A percentile compares a stretch with the other conserved stretches of the same genome.
Evolutionary conservation across 1,139 yeast genomes (phyloP).

Genomic region (Taphrina pruni): DNA sequence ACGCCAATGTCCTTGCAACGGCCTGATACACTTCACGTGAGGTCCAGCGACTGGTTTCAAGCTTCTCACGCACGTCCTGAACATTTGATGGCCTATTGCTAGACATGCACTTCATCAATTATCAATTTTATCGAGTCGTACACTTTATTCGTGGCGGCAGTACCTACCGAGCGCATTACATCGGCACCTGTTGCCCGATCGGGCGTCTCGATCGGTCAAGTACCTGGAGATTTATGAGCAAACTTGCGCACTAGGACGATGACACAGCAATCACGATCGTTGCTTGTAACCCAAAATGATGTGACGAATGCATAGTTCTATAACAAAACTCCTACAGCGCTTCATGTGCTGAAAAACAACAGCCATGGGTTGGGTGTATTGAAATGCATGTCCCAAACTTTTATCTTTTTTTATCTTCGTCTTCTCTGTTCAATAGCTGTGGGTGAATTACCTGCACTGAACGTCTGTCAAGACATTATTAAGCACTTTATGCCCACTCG

Average conservation of each 20-base stretch:
- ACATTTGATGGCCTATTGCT: neutral
- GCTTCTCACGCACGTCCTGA: constrained; percentile 7
- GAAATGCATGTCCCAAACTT: constrained; percentile 24
- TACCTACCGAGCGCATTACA: neutral
- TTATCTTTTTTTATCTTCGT: neutral
- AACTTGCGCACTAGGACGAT: neutral
- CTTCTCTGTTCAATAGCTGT: no score
- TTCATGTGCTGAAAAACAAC: constrained; percentile 18
- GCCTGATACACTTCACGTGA: neutral
- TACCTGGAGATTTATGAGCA: neutral
- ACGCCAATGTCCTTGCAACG: neutral
- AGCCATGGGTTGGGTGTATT: constrained; percentile 37
- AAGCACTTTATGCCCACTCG: constrained; percentile 33
- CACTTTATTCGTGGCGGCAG: constrained; percentile 4
- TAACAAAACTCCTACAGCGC: constrained; percentile 35
- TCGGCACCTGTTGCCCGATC: neutral
- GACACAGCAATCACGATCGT: no score
- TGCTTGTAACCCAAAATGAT: neutral
- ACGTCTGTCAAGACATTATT: no score
- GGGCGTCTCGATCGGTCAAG: neutral
- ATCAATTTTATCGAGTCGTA: constrained; percentile 1
- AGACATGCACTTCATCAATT: neutral
- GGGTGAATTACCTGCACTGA: no score
- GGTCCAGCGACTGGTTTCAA: neutral
- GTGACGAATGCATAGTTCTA: constrained; percentile 31